Evolutionary conservation across 768 basidiomycete genomes (phyloP).

Genomic region (Multifurca ochricompacta): DNA sequence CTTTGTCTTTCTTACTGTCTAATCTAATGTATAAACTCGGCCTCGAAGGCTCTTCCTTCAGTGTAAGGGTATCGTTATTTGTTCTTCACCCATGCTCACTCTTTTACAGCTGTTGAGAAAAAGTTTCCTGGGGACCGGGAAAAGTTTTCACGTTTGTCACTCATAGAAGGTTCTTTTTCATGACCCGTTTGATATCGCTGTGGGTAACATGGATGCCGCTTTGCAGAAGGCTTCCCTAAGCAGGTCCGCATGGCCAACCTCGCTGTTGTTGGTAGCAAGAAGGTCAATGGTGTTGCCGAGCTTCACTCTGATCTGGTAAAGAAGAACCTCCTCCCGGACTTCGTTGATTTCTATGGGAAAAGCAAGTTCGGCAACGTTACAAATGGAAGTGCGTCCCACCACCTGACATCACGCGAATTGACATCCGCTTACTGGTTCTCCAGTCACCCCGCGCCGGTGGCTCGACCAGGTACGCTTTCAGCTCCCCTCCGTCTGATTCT

Average conservation of each 20-base stretch:
- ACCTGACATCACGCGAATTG: not conserved
- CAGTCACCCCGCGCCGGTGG: slow-evolving; percentile 91
- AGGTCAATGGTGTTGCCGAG: slow-evolving; percentile 96
- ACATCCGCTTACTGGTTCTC: not conserved
- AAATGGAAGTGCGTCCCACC: slow-evolving; percentile 66
- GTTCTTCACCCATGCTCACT: not conserved
- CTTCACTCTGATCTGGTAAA: slow-evolving; percentile 85
- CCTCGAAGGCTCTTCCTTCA: slow-evolving; percentile 55
- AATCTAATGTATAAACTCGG: not conserved
- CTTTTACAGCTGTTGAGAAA: slow-evolving; percentile 64
- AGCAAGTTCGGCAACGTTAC: slow-evolving; percentile 93
- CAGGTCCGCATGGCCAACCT: slow-evolving; percentile 88
- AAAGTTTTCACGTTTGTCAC: slow-evolving; percentile 73
- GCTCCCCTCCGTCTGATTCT: not conserved
- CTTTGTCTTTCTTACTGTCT: not conserved
- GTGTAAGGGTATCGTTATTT: slow-evolving; percentile 33
- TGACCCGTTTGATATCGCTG: not conserved
- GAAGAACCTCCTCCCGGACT: slow-evolving; percentile 81
- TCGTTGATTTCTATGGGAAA: slow-evolving; percentile 85
- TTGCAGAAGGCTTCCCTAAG: slow-evolving; percentile 73
- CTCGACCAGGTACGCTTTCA: slow-evolving; percentile 55
- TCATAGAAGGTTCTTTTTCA: slow-evolving; percentile 66
- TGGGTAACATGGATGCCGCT: not conserved
- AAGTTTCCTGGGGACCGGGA: slow-evolving; percentile 86
- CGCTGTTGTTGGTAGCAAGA: slow-evolving; percentile 81